Evolutionary conservation across 2,329 filamentous ascomycete genomes (phyloP), one percentile per base, ranked within the genome.

Genomic region (Epichloe sibirici): DNA sequence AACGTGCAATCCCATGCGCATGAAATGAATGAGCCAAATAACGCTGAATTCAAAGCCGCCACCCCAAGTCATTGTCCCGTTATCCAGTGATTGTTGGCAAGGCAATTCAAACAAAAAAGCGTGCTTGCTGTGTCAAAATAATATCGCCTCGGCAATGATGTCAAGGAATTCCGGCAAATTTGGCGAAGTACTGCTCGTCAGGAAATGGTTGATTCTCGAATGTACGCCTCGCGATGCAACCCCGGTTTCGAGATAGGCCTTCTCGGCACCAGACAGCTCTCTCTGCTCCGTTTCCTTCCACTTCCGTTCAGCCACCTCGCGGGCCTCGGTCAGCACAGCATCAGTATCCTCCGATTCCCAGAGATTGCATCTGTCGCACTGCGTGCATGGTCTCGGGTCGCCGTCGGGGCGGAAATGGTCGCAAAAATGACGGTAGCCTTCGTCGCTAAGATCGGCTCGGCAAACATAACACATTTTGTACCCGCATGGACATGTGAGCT

Each of bases 391-490:
- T 13, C 79, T 78, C 21, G 75, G 73, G 48, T 90, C 89, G 0
- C 86, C 88, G 56, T 86, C 79, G 9, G 88, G 85, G 8, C 93
- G 79, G 66, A 97, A 97, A 69, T 97, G 93, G 65, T 95, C 87
- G 66, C 93, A 98, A 64, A 96, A 98, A 68, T 98, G 93, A 40
- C 82, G 77, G 67, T 98, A 97, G 0, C 91, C 90, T 65, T 90
- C 85, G 48, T 79, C 73, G 52, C 75, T 72, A 46, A 85, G 81
- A 61, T 88, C 83, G 59, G 85, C 85, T 42, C 93, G 87, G 68
- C 93, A 98, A 46, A 97, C 82, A 64, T 98, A 98, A 67, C 93
- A 98, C 91, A 97, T 97, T 60, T 87, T 86, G 70, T 97, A 97
- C 8, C 93, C 93, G 69, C 93, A 98, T 15, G 90, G 83, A 65